Percentiles rank a stretch among this genome's conserved stretches.
These are phyloP conservation scores for Cladosporium sp. DNA, from an alignment of 2,329 filamentous ascomycete species.

Conservation along the genomic window DNA sequence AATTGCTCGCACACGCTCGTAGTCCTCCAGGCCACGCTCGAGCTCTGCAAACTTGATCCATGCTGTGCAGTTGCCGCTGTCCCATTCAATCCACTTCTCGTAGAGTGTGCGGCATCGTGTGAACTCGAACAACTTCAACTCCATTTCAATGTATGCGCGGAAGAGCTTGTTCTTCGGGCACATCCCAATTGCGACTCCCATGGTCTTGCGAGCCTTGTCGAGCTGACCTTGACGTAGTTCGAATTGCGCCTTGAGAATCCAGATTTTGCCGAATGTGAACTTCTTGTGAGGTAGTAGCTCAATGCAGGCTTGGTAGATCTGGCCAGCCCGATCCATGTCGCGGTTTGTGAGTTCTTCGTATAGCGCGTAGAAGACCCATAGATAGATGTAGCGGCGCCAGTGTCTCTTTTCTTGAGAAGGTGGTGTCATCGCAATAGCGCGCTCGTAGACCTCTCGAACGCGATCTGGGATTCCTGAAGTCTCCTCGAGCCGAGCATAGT, in stretches of 20 bases:
- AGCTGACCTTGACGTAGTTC: slow-evolving; percentile 87
- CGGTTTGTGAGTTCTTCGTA: slow-evolving; percentile 89
- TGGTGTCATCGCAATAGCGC: slow-evolving; percentile 91
- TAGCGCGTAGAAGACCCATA: slow-evolving; percentile 96
- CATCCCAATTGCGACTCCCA: slow-evolving; percentile 88
- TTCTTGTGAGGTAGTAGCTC: slow-evolving; percentile 90
- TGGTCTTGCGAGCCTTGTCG: slow-evolving; percentile 77
- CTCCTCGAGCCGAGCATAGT: slow-evolving; percentile 90
- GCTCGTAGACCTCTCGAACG: slow-evolving; percentile 90
- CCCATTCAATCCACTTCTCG: slow-evolving; percentile 92
- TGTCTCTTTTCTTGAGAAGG: slow-evolving; percentile 95
- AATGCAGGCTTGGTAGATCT: slow-evolving; percentile 88
- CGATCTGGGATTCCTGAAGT: slow-evolving; percentile 77
- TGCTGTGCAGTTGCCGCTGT: slow-evolving; percentile 83
- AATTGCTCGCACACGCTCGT: slow-evolving; percentile 84
- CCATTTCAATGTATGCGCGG: slow-evolving; percentile 88
- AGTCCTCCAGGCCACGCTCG: slow-evolving; percentile 85
- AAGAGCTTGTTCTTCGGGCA: slow-evolving; percentile 96
- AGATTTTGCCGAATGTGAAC: slow-evolving; percentile 96
- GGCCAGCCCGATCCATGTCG: slow-evolving; percentile 75
- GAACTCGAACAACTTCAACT: slow-evolving; percentile 94
- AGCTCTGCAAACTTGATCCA: slow-evolving; percentile 97
- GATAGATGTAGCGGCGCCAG: slow-evolving; percentile 95
- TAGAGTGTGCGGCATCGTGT: slow-evolving; percentile 86
- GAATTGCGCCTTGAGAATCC: slow-evolving; percentile 91